phyloP scores from a whole-genome alignment of 1,139 yeast species.

The Saccharomycopsis crataegensis region DNA sequence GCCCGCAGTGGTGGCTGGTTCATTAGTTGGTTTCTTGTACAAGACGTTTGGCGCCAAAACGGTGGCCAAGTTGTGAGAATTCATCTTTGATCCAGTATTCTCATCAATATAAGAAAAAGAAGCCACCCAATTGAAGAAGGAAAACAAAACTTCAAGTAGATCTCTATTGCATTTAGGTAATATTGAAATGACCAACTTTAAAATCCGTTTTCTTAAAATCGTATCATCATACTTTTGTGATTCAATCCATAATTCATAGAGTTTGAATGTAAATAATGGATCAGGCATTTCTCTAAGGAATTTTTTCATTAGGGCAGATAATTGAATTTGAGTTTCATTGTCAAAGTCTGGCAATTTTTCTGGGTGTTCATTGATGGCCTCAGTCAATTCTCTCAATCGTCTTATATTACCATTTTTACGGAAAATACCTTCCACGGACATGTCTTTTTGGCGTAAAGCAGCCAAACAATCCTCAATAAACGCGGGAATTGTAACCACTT shows the following conservation, averaged over 20 bases:
- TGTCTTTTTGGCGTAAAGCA: slow-evolving; percentile 83
- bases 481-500: slow-evolving; percentile 73
- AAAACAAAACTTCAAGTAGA: slow-evolving; percentile 75
- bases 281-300: slow-evolving; percentile 89
- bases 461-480: slow-evolving; percentile 79
- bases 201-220: slow-evolving; percentile 43
- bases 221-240: slow-evolving; percentile 55
- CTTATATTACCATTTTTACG: slow-evolving; percentile 94
- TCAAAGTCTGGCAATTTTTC: slow-evolving; percentile 64
- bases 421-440: slow-evolving; percentile 96
- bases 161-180: slow-evolving; percentile 81
- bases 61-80: slow-evolving; percentile 88
- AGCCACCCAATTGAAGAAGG: slow-evolving; percentile 91
- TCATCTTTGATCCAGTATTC: slow-evolving; percentile 93
- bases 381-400: slow-evolving; percentile 66
- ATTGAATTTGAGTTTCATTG: slow-evolving; percentile 79
- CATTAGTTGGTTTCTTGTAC: slow-evolving; percentile 37
- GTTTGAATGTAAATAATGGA: slow-evolving; percentile 71
- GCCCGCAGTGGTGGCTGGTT: slow-evolving; percentile 20
- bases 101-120: slow-evolving; percentile 88
- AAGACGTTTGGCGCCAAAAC: slow-evolving; percentile 91
- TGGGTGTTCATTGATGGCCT: slow-evolving; percentile 69
- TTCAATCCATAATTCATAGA: slow-evolving; percentile 76
- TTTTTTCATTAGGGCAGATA: slow-evolving; percentile 89
- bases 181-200: slow-evolving; percentile 70